phyloP scores from a whole-genome alignment of 2,329 filamentous ascomycete genomes.

The Davidsoniella eucalypti region DNA sequence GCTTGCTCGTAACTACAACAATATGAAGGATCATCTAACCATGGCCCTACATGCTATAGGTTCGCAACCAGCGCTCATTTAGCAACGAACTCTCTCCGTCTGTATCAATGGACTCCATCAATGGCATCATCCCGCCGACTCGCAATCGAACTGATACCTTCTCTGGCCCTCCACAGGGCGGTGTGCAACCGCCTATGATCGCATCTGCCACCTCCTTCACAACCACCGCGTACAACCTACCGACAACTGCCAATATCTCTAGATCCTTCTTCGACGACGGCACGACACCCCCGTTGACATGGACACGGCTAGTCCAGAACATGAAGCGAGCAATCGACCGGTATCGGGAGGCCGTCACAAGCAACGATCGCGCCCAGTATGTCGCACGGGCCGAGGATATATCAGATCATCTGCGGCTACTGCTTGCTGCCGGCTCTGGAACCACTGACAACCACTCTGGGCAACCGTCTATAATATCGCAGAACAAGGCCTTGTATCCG shows the following conservation, averaged over 20 bases:
- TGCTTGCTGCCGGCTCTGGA: slow-evolving; percentile 88
- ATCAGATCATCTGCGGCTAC: slow-evolving; percentile 80
- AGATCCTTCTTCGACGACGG: slow-evolving; percentile 84
- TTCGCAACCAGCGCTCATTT: slow-evolving; percentile 49
- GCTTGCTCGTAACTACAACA: no score
- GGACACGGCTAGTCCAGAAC: slow-evolving; percentile 78
- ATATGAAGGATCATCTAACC: not conserved
- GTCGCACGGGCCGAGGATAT: slow-evolving; percentile 94
- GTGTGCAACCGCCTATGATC: slow-evolving; percentile 30
- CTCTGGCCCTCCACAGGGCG: slow-evolving; percentile 26
- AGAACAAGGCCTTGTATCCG: slow-evolving; percentile 90
- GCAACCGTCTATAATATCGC: slow-evolving; percentile 97
- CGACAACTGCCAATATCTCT: slow-evolving; percentile 46
- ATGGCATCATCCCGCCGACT: slow-evolving; percentile 44
- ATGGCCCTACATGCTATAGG: slow-evolving; percentile 21
- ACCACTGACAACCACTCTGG: slow-evolving; percentile 98
- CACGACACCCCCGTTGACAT: slow-evolving; percentile 64
- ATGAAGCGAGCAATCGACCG: slow-evolving; percentile 83
- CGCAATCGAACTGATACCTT: slow-evolving; percentile 40
- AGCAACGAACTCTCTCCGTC: slow-evolving; percentile 64
- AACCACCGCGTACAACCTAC: slow-evolving; percentile 38
- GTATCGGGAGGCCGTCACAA: slow-evolving; percentile 79
- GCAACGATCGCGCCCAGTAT: slow-evolving; percentile 72
- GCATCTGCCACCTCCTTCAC: slow-evolving; percentile 47
- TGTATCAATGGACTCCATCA: slow-evolving; percentile 82